These are phyloP conservation scores for Fusarium sublunatum DNA, from an alignment of 2,329 filamentous ascomycete genomes.

Conservation along the genomic window DNA sequence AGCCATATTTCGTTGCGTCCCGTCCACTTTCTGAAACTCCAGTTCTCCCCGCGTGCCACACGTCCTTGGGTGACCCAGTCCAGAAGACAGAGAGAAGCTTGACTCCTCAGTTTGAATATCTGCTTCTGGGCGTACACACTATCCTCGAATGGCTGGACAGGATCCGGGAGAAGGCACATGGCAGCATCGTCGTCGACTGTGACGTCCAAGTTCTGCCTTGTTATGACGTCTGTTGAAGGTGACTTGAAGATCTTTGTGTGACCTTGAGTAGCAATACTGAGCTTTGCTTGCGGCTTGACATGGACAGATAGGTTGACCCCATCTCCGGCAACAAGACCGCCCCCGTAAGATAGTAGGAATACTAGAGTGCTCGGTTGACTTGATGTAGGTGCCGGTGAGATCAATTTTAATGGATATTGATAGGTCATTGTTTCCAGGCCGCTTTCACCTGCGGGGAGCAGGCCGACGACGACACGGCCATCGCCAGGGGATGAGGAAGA, in stretches of 20 bases:
- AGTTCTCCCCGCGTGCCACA: slow-evolving; percentile 85
- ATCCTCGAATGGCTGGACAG: slow-evolving; percentile 87
- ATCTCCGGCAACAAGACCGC: slow-evolving; percentile 91
- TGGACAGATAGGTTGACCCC: slow-evolving; percentile 77
- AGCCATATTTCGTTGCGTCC: slow-evolving; percentile 91
- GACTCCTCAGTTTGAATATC: slow-evolving; percentile 72
- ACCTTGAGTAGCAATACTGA: slow-evolving; percentile 77
- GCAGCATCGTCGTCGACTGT: slow-evolving; percentile 62
- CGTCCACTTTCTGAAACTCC: slow-evolving; percentile 82
- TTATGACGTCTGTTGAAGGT: slow-evolving; percentile 63
- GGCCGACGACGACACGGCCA: slow-evolving; percentile 78
- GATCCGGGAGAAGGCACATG: slow-evolving; percentile 83
- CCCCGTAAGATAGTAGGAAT: slow-evolving; percentile 93
- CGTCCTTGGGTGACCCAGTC: slow-evolving; percentile 97
- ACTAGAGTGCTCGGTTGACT: slow-evolving; percentile 78
- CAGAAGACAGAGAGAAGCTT: slow-evolving; percentile 78
- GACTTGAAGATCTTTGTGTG: slow-evolving; percentile 98
- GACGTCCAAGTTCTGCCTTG: slow-evolving; percentile 67
- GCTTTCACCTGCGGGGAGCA: slow-evolving; percentile 77
- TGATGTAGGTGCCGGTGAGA: slow-evolving; percentile 78
- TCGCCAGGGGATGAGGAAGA: slow-evolving; percentile 80
- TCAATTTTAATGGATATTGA: slow-evolving; percentile 94
- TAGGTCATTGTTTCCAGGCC: slow-evolving; percentile 81
- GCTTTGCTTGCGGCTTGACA: slow-evolving; percentile 71
- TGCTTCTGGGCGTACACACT: slow-evolving; percentile 89